A percentile compares a stretch with the other conserved stretches of the same genome.
phyloP scores from a whole-genome alignment of 148 eudicot species.

The Diospyros kaki region DNA sequence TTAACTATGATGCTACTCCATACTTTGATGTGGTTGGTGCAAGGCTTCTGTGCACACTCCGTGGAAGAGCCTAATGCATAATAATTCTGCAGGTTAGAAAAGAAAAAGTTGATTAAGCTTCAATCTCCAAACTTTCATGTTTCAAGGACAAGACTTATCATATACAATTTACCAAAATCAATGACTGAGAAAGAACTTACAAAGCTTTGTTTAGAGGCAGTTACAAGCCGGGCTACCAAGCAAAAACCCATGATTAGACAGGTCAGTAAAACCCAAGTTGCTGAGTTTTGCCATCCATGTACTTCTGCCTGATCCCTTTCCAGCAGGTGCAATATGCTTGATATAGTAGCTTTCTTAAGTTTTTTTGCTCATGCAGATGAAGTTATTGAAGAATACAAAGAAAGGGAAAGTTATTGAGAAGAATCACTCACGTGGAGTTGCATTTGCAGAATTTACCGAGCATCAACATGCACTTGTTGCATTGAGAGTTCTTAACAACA shows the following conservation, averaged over 20 bases:
- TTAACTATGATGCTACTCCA: not conserved
- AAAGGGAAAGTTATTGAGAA: constrained; percentile 50
- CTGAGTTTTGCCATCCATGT: constrained; percentile 12
- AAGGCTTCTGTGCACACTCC: not conserved
- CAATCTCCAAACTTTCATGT: constrained; percentile 89
- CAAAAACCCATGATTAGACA: constrained; percentile 79
- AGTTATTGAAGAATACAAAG: constrained; percentile 65
- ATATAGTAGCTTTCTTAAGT: not conserved
- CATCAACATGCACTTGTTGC: constrained; percentile 98
- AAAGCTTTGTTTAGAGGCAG: constrained; percentile 71
- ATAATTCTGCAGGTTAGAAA: constrained; percentile 58
- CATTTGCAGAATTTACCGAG: constrained; percentile 83
- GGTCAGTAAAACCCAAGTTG: constrained; percentile 37
- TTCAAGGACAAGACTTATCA: constrained; percentile 80
- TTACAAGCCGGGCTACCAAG: constrained; percentile 80
- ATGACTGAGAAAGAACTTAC: constrained; percentile 63
- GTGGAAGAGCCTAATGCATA: constrained; percentile 10
- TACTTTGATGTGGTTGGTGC: not conserved
- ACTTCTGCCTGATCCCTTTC: not conserved
- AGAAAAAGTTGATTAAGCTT: constrained; percentile 68
- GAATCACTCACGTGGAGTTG: constrained; percentile 88
- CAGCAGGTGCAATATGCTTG: not conserved
- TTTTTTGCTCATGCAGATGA: constrained; percentile 50
- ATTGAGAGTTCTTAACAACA: constrained; percentile 89
- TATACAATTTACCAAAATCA: constrained; percentile 85